Evolutionary conservation across 371 early-diverging fungal genomes (phyloP).

Genomic region (Rhizopus delemar): DNA sequence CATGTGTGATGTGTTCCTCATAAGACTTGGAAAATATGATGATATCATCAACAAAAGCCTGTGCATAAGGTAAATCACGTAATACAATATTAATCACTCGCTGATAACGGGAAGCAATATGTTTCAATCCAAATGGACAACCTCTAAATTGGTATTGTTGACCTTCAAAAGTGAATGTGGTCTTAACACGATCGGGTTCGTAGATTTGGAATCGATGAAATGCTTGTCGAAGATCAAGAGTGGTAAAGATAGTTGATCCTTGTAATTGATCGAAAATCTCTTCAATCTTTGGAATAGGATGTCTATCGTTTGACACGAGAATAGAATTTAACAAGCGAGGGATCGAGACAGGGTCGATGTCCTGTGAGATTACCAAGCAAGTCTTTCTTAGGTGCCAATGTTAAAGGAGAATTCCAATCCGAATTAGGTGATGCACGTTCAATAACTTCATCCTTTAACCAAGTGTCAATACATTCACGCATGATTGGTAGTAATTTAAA

Average conservation of each 20-base stretch:
- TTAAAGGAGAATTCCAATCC: not conserved
- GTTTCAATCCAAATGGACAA: slow-evolving; percentile 10
- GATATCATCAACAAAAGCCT: slow-evolving; percentile 19
- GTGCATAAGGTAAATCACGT: slow-evolving; percentile 2
- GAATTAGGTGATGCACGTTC: too few species aligned
- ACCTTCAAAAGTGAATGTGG: not conserved
- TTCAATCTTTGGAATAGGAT: not conserved
- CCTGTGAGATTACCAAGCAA: not conserved
- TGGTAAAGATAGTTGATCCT: not conserved
- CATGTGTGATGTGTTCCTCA: slow-evolving; percentile 11
- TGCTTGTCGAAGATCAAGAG: not conserved
- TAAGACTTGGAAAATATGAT: not conserved
- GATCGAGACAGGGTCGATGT: not conserved
- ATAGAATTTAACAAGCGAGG: not conserved
- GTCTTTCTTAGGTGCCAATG: slow-evolving; percentile 1
- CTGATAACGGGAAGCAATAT: slow-evolving; percentile 4
- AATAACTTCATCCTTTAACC: too few species aligned
- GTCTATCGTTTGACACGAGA: not conserved
- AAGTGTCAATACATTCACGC: too few species aligned
- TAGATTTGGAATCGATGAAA: not conserved
- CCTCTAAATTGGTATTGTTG: slow-evolving; percentile 5
- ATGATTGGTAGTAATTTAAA: too few species aligned
- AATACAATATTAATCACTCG: slow-evolving; percentile 2
- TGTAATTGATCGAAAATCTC: not conserved
- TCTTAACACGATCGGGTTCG: not conserved